Percentiles rank a stretch among this genome's conserved stretches.
These are phyloP conservation scores for Turritis glabra DNA, from an alignment of 345 rosid genomes.

Conservation along the genomic window DNA sequence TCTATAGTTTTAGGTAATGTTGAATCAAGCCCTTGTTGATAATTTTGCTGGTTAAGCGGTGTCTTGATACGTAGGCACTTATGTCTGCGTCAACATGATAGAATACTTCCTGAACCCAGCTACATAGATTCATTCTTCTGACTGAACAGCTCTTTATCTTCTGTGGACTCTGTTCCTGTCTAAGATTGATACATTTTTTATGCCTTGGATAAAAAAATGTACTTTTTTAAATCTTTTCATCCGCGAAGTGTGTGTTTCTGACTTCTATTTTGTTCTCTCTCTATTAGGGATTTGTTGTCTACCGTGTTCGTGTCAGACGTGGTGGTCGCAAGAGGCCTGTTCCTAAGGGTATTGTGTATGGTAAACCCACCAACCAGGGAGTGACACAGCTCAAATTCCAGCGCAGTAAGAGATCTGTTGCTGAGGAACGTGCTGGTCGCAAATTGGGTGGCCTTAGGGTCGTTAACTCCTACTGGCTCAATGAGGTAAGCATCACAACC, in stretches of 20 bases:
- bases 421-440: slow-evolving; percentile 86
- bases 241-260: neutral
- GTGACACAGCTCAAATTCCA: slow-evolving; percentile 85
- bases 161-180: slow-evolving; percentile 38
- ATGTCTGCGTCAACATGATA: slow-evolving; percentile 15
- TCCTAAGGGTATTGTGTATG: slow-evolving; percentile 89
- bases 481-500: slow-evolving; percentile 50
- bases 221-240: neutral
- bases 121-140: slow-evolving; percentile 31
- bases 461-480: slow-evolving; percentile 83
- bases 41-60: slow-evolving; percentile 39
- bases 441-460: slow-evolving; percentile 76
- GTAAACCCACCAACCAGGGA: slow-evolving; percentile 89
- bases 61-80: slow-evolving; percentile 27
- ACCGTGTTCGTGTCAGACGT: slow-evolving; percentile 86
- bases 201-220: neutral
- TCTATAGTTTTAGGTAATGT: neutral
- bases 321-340: slow-evolving; percentile 92
- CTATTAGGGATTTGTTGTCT: slow-evolving; percentile 63
- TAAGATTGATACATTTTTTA: slow-evolving; percentile 32
- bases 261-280: neutral
- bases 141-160: slow-evolving; percentile 31
- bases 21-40: neutral
- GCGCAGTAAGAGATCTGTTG: slow-evolving; percentile 81
- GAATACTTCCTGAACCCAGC: slow-evolving; percentile 43